Evolutionary conservation across 192 early-diverging fungal genomes (phyloP), one percentile per base, ranked within the genome.

Genomic region (Coemansia sp.): DNA sequence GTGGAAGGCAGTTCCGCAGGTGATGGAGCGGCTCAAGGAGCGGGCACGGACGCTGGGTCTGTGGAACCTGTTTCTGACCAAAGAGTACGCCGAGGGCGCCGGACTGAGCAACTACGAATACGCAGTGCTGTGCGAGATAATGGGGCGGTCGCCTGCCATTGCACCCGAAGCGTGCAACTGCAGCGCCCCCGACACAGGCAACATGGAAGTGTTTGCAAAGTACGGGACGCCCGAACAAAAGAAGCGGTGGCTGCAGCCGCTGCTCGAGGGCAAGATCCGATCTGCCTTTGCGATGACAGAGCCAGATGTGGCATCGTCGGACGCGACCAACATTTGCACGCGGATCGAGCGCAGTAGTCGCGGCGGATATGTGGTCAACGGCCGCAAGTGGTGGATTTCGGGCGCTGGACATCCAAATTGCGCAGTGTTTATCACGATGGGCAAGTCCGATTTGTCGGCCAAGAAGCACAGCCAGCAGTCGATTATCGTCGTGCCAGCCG

Each of bases 231-330:
- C 77, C 18, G 90, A 69, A 45, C 97, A 99, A 74, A 96, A 97
- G 82, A 55, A 83, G 45, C 71, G 76, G 49, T 94, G 90, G 86
- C 80, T 93, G 14, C 62, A 73, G 32, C 97, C 97, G 11, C 82
- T 99, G 55, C 69, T 99, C 81, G 84, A 90, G 22, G 95, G 95
- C 53, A 74, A 89, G 78, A 96, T 99, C 69, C 88, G 97, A 19
- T 97, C 95, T 22, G 94, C 95, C 19, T 98, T 99, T 81, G 94
- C 94, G 60, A 99, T 99, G 97, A 97, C 94, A 19, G 97, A 99
- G 76, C 92, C 92, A n/a, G 75, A 59, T 7, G 94, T 99, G 32
- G 94, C 97, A 0, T 94, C 93, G 27, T 96, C 95, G 37, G 97
- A 99, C 73, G 97, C 97, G 0, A 97, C 94, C 67, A 99, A 99